phyloP scores from a whole-genome alignment of 495 filamentous ascomycete species.

The Podospora australis region DNA sequence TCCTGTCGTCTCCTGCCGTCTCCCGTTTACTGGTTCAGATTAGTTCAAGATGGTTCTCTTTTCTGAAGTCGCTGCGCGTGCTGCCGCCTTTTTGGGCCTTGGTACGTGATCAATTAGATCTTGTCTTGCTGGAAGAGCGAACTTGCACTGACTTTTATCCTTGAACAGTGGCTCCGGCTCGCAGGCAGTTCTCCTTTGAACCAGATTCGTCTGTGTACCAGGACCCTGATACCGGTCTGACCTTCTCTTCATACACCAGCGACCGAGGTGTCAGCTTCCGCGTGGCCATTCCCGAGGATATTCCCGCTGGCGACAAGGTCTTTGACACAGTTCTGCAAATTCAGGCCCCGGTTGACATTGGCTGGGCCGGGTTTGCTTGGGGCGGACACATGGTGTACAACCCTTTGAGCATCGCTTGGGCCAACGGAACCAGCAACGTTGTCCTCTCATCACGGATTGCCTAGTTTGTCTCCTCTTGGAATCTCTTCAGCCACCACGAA shows the following conservation, averaged over 20 bases:
- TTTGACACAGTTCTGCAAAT: constrained; percentile 41
- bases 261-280: constrained; percentile 32
- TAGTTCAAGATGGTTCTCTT: constrained; percentile 22
- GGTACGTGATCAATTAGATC: constrained; percentile 19
- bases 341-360: constrained; percentile 29
- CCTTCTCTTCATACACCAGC: constrained; percentile 34
- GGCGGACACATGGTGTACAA: constrained; percentile 44
- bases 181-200: constrained; percentile 22
- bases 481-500: no score
- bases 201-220: constrained; percentile 29
- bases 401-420: constrained; percentile 39
- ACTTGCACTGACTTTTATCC: neutral
- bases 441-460: constrained; percentile 36
- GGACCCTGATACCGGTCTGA: constrained; percentile 37
- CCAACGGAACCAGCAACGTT: constrained; percentile 32
- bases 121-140: neutral
- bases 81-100: constrained; percentile 20
- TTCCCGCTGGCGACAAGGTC: constrained; percentile 19
- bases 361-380: constrained; percentile 43
- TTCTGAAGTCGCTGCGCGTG: constrained; percentile 7
- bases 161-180: constrained; percentile 4
- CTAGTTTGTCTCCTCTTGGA: constrained; percentile 27
- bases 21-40: neutral
- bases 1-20: neutral
- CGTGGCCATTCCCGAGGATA: constrained; percentile 33